A percentile compares a stretch with the other conserved stretches of the same genome.
These are phyloP conservation scores for Hymenoscyphus salicellus DNA, from an alignment of 2,329 filamentous ascomycete genomes.

Conservation along the genomic window DNA sequence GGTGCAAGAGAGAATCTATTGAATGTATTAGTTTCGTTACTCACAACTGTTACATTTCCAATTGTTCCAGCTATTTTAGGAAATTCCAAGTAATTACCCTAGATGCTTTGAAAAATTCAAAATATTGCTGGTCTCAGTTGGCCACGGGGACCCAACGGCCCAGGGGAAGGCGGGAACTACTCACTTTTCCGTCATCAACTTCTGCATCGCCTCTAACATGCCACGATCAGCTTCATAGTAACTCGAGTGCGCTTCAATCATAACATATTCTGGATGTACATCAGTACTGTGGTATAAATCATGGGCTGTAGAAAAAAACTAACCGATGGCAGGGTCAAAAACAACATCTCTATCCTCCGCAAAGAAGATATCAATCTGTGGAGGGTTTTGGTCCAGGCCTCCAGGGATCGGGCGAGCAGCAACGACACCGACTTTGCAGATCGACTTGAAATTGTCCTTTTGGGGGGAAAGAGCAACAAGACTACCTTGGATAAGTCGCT, in stretches of 20 bases:
- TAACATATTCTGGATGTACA: constrained; percentile 45
- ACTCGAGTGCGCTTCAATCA: constrained; percentile 71
- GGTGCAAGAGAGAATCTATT: constrained; percentile 58
- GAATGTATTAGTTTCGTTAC: constrained; percentile 5
- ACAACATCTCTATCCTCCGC: constrained; percentile 56
- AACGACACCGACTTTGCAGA: constrained; percentile 64
- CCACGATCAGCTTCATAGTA: constrained; percentile 78
- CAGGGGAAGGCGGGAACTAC: too few species aligned
- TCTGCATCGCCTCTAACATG: constrained; percentile 69
- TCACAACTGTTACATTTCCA: neutral
- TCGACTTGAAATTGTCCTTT: constrained; percentile 59
- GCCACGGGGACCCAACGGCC: too few species aligned
- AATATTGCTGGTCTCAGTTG: too few species aligned
- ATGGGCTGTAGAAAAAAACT: constrained; percentile 39
- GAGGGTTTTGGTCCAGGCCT: constrained; percentile 62
- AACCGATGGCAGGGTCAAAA: constrained; percentile 65
- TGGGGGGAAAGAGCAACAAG: constrained; percentile 52
- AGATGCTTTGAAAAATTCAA: too few species aligned
- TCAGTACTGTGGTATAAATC: constrained; percentile 1
- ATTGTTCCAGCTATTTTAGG: too few species aligned
- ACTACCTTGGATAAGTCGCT: constrained; percentile 50
- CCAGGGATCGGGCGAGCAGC: constrained; percentile 63
- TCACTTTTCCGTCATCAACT: constrained; percentile 34
- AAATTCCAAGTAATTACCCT: too few species aligned
- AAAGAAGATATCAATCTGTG: constrained; percentile 75